Evolutionary conservation across 2,329 filamentous ascomycete species (phyloP).

Genomic region (Colletotrichum tanaceti): DNA sequence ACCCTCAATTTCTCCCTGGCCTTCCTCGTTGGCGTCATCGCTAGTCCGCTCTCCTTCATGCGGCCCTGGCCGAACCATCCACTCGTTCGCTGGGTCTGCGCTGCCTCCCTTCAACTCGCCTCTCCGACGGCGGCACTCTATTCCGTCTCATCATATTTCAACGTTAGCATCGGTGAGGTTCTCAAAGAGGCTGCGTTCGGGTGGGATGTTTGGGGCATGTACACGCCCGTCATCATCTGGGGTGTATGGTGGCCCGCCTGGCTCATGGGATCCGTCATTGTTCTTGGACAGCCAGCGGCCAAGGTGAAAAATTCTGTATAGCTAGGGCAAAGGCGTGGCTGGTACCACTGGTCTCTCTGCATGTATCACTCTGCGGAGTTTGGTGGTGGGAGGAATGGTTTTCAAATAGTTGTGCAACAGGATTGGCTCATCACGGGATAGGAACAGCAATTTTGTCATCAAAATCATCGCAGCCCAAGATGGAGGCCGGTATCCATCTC

Average conservation of each 20-base stretch:
- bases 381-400: not conserved
- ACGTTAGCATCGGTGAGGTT: conserved; percentile 64
- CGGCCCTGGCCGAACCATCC: conserved; percentile 58
- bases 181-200: conserved; percentile 82
- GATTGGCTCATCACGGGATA: conserved; percentile 4
- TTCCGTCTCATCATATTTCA: conserved; percentile 56
- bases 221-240: conserved; percentile 91
- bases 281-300: conserved; percentile 54
- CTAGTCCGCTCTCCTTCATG: conserved; percentile 83
- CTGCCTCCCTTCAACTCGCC: conserved; percentile 67
- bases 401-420: not conserved
- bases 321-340: not conserved
- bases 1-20: conserved; percentile 96
- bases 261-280: conserved; percentile 72
- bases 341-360: not conserved
- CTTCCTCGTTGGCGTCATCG: conserved; percentile 83
- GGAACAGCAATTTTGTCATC: conserved; percentile 23
- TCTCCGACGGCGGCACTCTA: conserved; percentile 70
- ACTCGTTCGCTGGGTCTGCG: conserved; percentile 55
- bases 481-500: conserved; percentile 20
- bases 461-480: conserved; percentile 31
- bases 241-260: conserved; percentile 96
- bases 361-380: not conserved
- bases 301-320: not conserved
- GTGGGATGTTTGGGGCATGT: conserved; percentile 90